Percentiles rank a stretch among this genome's conserved stretches.
phyloP scores from a whole-genome alignment of 148 eudicot species.

The Cornus suecica region DNA sequence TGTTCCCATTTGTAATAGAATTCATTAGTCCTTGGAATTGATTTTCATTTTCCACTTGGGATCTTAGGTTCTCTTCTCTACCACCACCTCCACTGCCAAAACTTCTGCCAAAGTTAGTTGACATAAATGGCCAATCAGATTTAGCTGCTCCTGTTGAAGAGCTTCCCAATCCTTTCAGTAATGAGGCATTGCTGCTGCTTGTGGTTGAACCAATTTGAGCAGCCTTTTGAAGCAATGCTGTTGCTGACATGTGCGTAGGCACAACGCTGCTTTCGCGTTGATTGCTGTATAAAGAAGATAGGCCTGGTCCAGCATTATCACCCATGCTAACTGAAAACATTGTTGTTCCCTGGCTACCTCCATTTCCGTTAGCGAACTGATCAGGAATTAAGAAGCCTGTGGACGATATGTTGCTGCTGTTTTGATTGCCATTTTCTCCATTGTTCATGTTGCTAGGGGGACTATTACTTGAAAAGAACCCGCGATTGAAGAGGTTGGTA shows the following conservation, averaged over 20 bases:
- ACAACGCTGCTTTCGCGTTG: conserved; percentile 5
- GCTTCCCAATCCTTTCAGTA: conserved; percentile 31
- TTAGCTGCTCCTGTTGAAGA: neutral
- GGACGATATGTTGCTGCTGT: neutral
- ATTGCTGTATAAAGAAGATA: conserved; percentile 16
- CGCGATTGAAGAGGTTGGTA: conserved; percentile 16
- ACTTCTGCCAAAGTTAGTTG: conserved; percentile 15
- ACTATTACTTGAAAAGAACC: conserved; percentile 14
- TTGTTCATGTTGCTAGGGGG: neutral
- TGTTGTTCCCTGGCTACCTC: conserved; percentile 10
- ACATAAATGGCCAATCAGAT: neutral
- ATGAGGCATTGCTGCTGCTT: conserved; percentile 30
- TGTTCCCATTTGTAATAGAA: conserved; percentile 21
- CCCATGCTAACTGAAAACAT: conserved; percentile 5
- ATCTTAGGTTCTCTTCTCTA: neutral
- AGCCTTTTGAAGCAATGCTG: conserved; percentile 70
- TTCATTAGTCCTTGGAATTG: conserved; percentile 42
- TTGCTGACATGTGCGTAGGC: conserved; percentile 51
- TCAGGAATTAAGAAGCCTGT: conserved; percentile 6
- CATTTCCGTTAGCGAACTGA: conserved; percentile 5
- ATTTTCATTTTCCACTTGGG: neutral
- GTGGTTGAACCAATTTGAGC: conserved; percentile 69
- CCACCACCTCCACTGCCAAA: conserved; percentile 17
- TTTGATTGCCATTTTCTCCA: neutral
- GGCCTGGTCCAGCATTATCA: neutral